Base-by-base conservation (phyloP, 257 asterid species). In the Solanum pennellii region DNA sequence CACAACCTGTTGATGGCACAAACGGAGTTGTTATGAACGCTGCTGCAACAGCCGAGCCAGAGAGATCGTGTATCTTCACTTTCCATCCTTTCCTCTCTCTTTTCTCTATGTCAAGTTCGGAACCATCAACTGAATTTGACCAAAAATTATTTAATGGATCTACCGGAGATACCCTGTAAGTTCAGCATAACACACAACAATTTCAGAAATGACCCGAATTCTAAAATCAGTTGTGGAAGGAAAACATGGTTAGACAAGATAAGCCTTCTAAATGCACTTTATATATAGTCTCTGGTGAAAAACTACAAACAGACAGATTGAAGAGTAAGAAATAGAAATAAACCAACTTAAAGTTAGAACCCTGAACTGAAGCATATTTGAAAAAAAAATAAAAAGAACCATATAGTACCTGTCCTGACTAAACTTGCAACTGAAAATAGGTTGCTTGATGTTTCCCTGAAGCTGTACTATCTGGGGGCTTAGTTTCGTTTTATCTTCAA, bases 11-110 rank as follows among this genome's bases (percentile, higher is more conserved):
- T 86, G 98, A 93, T 18, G 99, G 99, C 73, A 97, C 99, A 65
- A 97, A 97, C 1, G 99, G 99, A 73, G 98, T 97, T 14, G 97
- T 94, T 85, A 97, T 97, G 93, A 97, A 97, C 82, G 99, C 98
- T 74, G 99, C 98, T 39, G 98, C 98, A 18, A 97, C 97, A 9
- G 98, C 99, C 1, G 99, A 94, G 83, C 98, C 99, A 1, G 99
- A 97, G 87, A 97, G 98, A 59, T 97, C 98, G 23, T 97, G 98
- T 86, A 97, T 94, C 91, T 94, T 95, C 89, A 97, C 98, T 91
- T 91, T 97, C 99, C 99, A 97, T 65, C 99, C 98, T 88, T 93
- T 97, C 76, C 99, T 91, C 88, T 97, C 98, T 86, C 98, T 79
- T 89, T 98, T 92, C 88, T 94, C 98, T 11, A 60, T 86, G 14